Base-by-base conservation (phyloP, 768 basidiomycete species). In the Imleria badia region DNA sequence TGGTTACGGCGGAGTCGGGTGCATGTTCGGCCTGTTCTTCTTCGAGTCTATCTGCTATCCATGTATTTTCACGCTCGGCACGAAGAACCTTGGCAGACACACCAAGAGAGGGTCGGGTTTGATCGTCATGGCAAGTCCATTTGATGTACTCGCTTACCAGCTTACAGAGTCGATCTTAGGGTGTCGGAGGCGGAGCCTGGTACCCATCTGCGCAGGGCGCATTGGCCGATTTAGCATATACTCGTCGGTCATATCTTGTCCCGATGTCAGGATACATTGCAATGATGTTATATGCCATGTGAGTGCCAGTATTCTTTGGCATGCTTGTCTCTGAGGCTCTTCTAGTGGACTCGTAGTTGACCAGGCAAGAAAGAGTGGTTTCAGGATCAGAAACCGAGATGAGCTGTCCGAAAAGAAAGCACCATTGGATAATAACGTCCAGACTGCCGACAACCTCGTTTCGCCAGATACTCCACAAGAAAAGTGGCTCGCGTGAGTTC, bases 1-100 rank as follows among this genome's bases (percentile, higher is more conserved):
- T 9, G 84, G 86, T 14, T 72, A 73, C 48, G 72, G 77, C 6
- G 87, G 82, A 33, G 71, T 89, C 39, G 81, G 75, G 11, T 85
- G 80, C 70, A 66, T 89, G 34, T 88, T 86, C 63, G 65, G 75
- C 51, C 70, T 89, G 51, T 87, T 87, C 77, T 86, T 85, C 76
- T 86, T 87, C 66, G 87, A 88, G 69, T 86, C 85, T 30, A 87
- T 89, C 55, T 88, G 86, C 61, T 86, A 85, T 59, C 84, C 84
- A 72, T 81, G 80, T 56, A 83, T 86, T 54, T 86, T 85, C 72
- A 86, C 83, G 3, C 74, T 86, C 35, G 84, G 76, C 9, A 86
- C 85, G 46, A 84, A 85, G 73, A 81, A 83, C 61, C 70, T 86
- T 33, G 85, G 84, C 29, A 72, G 73, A 38, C 74, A 85, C 63